Base-by-base conservation (phyloP, 495 filamentous ascomycete species). In the Lasiosphaeria hispida region DNA sequence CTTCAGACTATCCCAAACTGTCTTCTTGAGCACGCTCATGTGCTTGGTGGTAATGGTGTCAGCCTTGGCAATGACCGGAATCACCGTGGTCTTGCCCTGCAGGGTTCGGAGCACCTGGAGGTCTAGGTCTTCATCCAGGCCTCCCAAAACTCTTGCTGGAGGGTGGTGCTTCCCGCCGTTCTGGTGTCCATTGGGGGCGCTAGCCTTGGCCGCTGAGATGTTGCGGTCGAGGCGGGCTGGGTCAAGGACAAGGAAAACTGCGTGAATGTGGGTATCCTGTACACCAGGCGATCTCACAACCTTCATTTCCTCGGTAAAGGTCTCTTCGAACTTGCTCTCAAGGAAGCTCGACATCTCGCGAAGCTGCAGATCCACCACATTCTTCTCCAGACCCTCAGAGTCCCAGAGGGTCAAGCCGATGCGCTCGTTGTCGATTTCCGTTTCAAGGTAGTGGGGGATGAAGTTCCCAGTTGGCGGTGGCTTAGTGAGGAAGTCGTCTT, bases 241-340 rank as follows among this genome's bases (percentile, higher is more conserved):
- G 68, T 98, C 94, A 49, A 98, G 84, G 43, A 98, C 78, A 52
- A 96, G 78, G 72, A 98, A 96, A 55, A 92, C 94, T 55, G 91
- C 95, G 69, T 98, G 94, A 63, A 98, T 94, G 71, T 98, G 94
- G 43, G 93, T 96, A 78, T 98, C 94, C 63, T 89, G 89, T 65
- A 89, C 88, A 59, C 92, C 94, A 15, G 94, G 92, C 51, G 92
- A 90, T 62, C 94, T 87, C 48, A 96, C 77, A 37, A 98, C 92
- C 78, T 96, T 97, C 82, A 95, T 96, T 80, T 98, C 94, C 75
- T 98, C 94, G 36, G 85, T 87, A 70, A 97, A 92, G 0, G 94
- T 97, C 68, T 98, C 95, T 70, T 97, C 92, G 60, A 98, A 98
- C 71, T 97, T 98, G 72, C 88, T 92, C 76, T 98, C 94, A 53